Conservation (phyloP, 129 eudicot genomes). For the Helichrysum umbraculigerum region DNA sequence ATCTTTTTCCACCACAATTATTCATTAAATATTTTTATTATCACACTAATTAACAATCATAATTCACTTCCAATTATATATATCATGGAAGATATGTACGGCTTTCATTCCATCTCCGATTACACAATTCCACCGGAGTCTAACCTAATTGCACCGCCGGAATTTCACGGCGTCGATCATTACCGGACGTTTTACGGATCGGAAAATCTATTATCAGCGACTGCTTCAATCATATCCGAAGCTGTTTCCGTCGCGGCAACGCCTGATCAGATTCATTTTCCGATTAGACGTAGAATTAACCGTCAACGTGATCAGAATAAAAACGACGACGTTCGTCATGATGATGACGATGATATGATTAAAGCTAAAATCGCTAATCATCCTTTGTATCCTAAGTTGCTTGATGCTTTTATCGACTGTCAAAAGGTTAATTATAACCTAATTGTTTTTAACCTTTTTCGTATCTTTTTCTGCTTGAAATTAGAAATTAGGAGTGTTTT, state of each 20-base stretch:
- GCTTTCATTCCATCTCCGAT: conserved; percentile 50
- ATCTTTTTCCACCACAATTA: conserved; percentile 8
- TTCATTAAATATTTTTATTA: not conserved
- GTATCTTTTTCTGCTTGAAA: not conserved
- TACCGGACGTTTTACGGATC: conserved; percentile 54
- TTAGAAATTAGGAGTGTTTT: not conserved
- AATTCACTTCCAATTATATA: conserved; percentile 1
- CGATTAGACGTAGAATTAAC: conserved; percentile 27
- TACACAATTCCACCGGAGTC: conserved; percentile 64
- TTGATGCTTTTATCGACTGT: conserved; percentile 86
- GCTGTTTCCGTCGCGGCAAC: conserved; percentile 47
- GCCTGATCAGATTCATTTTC: conserved; percentile 27
- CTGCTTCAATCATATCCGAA: conserved; percentile 54
- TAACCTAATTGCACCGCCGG: conserved; percentile 49
- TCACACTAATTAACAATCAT: not conserved
- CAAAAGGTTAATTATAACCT: conserved; percentile 59
- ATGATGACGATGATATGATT: conserved; percentile 32
- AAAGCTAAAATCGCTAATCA: conserved; percentile 79
- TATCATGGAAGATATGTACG: conserved; percentile 77
- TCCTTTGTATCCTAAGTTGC: conserved; percentile 81
- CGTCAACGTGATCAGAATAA: conserved; percentile 24
- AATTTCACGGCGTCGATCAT: conserved; percentile 36
- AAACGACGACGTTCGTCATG: conserved; percentile 10
- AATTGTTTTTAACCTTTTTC: not conserved
- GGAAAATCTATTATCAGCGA: conserved; percentile 43